Base-by-base conservation (phyloP, 495 filamentous ascomycete species). In the Sabuloglossum arenarium region DNA sequence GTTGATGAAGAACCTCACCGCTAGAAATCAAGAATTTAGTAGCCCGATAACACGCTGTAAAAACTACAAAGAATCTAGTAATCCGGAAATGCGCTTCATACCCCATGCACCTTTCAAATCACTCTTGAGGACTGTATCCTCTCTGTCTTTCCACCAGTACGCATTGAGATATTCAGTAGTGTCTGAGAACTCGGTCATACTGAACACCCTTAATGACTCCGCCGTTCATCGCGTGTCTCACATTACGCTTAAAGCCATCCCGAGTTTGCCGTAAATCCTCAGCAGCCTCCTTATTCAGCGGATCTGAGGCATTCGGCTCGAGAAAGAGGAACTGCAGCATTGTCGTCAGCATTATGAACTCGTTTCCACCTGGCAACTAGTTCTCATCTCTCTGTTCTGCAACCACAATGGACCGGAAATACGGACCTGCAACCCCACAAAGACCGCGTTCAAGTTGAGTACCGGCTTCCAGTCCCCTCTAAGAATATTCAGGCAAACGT, bases 381-480 rank as follows among this genome's bases (percentile, higher is more conserved):
- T 1, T 3, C 52, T 5, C 6, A 25, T 49, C 45, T 49, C 45
- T 49, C n/a, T 8, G n/a, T n/a, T n/a, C 34, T 12, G 6, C 31
- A 42, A 43, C 16, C 53, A 54, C n/a, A 42, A 56, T 39, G 55
- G 56, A 30, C 55, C 12, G 9, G 28, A 42, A 50, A 25, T 54
- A 66, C 72, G 23, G 65, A 85, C 83, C 79, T 88, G 91, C 67
- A 98, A 70, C 25, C 91, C 91, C 23, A 98, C 88, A 63, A 98
- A 90, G 28, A 96, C 88, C 12, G 91, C 89, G 68, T 96, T 94
- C 63, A 98, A 68, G 65, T 97, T 97, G 65, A 98, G 71, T 23
- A 97, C 91, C 0, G 91, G 91, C 72, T 96, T 97, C 91, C 91
- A 98, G 72, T 98, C 91, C 72, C 97, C 91, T 56, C 91, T 73